These are phyloP conservation scores for Fusarium newnesense DNA, from an alignment of 2,329 filamentous ascomycete species.

Conservation along the genomic window DNA sequence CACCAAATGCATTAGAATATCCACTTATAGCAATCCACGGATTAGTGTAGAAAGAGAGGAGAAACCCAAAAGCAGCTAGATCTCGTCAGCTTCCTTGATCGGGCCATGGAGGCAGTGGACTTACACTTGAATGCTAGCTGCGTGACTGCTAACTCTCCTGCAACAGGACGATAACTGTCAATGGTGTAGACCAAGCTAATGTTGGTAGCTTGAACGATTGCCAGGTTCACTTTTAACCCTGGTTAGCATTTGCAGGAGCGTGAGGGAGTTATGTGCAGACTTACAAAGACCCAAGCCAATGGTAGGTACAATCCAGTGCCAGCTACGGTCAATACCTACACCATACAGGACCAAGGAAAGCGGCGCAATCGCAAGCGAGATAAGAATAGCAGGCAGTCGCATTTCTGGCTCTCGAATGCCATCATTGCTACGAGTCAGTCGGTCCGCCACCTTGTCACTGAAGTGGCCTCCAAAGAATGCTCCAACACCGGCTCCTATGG, in stretches of 20 bases:
- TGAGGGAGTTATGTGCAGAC: accelerated
- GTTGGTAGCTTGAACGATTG: slow-evolving; percentile 65
- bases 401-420: slow-evolving; percentile 69
- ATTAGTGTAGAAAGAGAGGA: slow-evolving; percentile 70
- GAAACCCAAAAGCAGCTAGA: slow-evolving; percentile 64
- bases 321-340: slow-evolving; percentile 56
- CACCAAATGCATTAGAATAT: slow-evolving; percentile 62
- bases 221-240: slow-evolving; percentile 57
- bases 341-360: slow-evolving; percentile 58
- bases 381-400: slow-evolving; percentile 64
- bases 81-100: neutral
- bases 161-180: slow-evolving; percentile 66
- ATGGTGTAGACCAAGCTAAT: slow-evolving; percentile 67
- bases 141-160: slow-evolving; percentile 64
- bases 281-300: slow-evolving; percentile 60
- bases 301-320: slow-evolving; percentile 67
- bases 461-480: slow-evolving; percentile 58
- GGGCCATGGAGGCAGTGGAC: slow-evolving; percentile 16
- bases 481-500: slow-evolving; percentile 59
- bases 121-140: slow-evolving; percentile 65
- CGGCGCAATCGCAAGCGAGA: slow-evolving; percentile 62
- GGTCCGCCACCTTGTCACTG: slow-evolving; percentile 59
- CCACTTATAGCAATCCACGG: slow-evolving; percentile 63
- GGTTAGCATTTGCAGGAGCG: accelerated
- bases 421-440: slow-evolving; percentile 61